Conservation (phyloP, 768 basidiomycete species). For the Dentipellis sp. region DNA sequence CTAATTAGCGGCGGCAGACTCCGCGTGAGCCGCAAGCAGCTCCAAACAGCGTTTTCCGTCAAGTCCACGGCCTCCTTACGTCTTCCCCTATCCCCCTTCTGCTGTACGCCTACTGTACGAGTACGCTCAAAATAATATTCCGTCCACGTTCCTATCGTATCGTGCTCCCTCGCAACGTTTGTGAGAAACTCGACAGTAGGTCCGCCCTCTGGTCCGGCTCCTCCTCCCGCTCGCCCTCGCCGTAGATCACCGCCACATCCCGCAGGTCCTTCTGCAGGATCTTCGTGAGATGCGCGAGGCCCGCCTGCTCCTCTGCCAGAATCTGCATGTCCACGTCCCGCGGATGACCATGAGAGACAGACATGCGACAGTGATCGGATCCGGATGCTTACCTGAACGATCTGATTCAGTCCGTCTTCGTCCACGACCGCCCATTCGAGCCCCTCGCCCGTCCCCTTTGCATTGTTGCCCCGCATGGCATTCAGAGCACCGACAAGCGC, state of each 20-base stretch:
- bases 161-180: conserved; percentile 1
- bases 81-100: neutral
- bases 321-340: conserved; percentile 34
- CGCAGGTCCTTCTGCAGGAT: conserved; percentile 58
- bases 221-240: conserved; percentile 7
- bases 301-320: conserved; percentile 68
- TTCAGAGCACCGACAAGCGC: conserved; percentile 69
- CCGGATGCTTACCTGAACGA: conserved; percentile 48
- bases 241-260: conserved; percentile 13
- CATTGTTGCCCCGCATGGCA: conserved; percentile 42
- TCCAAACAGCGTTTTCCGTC: neutral
- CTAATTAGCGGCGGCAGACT: neutral
- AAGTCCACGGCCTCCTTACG: neutral
- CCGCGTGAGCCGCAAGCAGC: neutral
- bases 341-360: neutral
- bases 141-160: neutral
- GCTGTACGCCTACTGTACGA: neutral
- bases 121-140: neutral
- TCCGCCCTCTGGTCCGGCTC: conserved; percentile 1
- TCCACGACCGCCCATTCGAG: conserved; percentile 82
- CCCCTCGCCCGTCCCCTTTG: conserved; percentile 31
- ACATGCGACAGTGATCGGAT: conserved; percentile 4
- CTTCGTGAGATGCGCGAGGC: conserved; percentile 71
- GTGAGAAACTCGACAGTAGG: conserved; percentile 5
- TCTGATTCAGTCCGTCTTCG: conserved; percentile 71